phyloP scores from a whole-genome alignment of 2,329 filamentous ascomycete genomes.

The Cladorrhinum sp. region DNA sequence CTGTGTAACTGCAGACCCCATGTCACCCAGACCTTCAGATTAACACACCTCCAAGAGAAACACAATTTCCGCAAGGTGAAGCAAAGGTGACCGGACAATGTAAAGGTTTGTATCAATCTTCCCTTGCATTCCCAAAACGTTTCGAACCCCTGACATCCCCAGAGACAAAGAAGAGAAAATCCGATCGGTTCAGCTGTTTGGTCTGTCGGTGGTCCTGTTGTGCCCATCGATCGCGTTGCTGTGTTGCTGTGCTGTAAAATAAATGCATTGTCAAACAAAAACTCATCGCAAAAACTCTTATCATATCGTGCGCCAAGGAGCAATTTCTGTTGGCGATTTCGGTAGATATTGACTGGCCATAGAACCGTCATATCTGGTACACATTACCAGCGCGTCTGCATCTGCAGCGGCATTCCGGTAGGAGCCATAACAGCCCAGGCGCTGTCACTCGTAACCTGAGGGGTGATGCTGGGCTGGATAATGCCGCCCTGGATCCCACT shows the following conservation, averaged over 20 bases:
- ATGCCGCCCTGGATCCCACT: constrained; percentile 6
- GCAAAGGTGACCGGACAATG: constrained; percentile 2
- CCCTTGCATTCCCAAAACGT: constrained; percentile 5
- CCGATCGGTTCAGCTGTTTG: not conserved
- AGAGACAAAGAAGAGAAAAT: constrained; percentile 3
- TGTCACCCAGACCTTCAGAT: constrained; percentile 17
- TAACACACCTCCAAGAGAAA: constrained; percentile 17
- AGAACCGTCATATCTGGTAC: too few species aligned
- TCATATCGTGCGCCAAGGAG: not conserved
- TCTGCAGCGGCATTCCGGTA: not conserved
- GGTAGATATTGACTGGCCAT: not conserved
- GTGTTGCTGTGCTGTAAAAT: not conserved
- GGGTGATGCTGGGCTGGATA: not conserved
- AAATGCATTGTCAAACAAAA: not conserved
- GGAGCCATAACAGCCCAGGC: not conserved
- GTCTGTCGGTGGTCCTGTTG: not conserved
- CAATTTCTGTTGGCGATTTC: not conserved
- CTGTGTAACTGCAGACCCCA: constrained; percentile 15
- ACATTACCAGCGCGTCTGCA: not conserved
- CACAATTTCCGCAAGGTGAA: not conserved
- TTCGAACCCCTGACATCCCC: constrained; percentile 1
- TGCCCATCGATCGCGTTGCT: constrained; percentile 1
- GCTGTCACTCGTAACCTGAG: not conserved
- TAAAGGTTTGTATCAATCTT: constrained; percentile 18
- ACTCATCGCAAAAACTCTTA: not conserved